Evolutionary conservation across 2,329 filamentous ascomycete genomes (phyloP), one percentile per base, ranked within the genome.

Genomic region (Tolypocladium paradoxum): DNA sequence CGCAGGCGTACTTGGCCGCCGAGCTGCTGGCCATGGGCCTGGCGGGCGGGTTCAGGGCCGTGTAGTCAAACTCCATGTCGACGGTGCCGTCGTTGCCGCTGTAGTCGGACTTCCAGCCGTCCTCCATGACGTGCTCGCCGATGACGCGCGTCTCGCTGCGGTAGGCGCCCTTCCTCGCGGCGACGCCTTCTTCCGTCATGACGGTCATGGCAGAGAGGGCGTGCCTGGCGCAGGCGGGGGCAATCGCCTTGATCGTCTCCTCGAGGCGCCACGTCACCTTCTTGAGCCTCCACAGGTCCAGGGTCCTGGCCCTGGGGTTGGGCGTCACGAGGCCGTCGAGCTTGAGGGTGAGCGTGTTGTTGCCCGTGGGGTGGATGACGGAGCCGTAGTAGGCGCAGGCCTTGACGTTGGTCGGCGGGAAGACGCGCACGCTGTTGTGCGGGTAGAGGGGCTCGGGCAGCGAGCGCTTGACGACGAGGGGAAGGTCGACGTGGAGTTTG

Each of bases 261-360:
- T 96, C 91, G 51, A 99, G 85, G 59, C 88, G 84, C 92, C 92
- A 99, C 57, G 87, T 89, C 59, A 96, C 79, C 70, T 95, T 93
- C 68, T 91, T 88, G 33, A 99, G 77, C 62, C 87, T 86, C 92
- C 92, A 97, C 64, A 82, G 79, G 65, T 83, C 81, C 56, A 93
- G 80, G 7, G 84, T 91, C 65, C 87, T 84, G 55, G 79, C 81
- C 43, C 83, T 81, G 37, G 78, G 70, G 67, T 88, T 88, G 59
- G 73, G 72, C 59, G 82, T 86, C 43, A 90, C 83, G 52, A 96
- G 83, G n/a, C 92, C 92, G 57, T 91, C 88, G 58, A 99, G 80
- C 51, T 85, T 84, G 72, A 96, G 84, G 47, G 82, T 79, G 49
- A 96, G 79, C 12, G 78, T 86, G 72, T 95, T 92, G 62, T 82